Evolutionary conservation across 495 filamentous ascomycete genomes (phyloP), one percentile per base, ranked within the genome.

Genomic region (Hypomontagnella monticulosa): DNA sequence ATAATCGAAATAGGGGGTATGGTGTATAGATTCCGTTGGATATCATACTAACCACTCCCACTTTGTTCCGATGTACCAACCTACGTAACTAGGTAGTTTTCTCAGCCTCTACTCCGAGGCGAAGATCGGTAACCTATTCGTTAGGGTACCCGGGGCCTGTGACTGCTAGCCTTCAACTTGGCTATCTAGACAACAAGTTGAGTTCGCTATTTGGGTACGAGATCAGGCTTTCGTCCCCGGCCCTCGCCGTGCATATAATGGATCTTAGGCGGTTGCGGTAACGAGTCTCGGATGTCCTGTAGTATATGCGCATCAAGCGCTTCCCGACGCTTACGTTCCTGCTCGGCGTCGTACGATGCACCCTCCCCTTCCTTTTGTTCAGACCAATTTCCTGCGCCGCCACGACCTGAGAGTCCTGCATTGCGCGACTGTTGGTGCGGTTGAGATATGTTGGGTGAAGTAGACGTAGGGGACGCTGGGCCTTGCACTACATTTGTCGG

Each of bases 351-450:
- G 49, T 57, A 54, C 46, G 84, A 16, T 74, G 72, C 71, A 67
- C 57, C 72, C 55, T 62, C 38, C 76, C 52, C 57, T 72, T 70
- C 78, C 77, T 57, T 69, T 62, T 63, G 73, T 63, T 48, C 66
- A 55, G 67, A 58, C 73, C 79, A 88, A 71, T 89, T 89, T 10
- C 87, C 87, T 4, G 84, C 83, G 16, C 87, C 87, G 14, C 87
- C 87, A 19, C 87, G 74, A 0, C 87, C 86, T 27, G 77, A 71
- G 65, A 48, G 67, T 34, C 18, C 37, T 44, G 9, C 27, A 37
- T 1, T 51, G 50, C 19, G 48, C 19, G 53, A 42, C 4, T 23
- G n/a, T 23, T 20, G 18, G 4, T 12, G 38, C 3, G 18, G 54
- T 33, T 12, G 20, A 1, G 52, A 4, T 11, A 19, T 2, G 19